Evolutionary conservation across 2,329 filamentous ascomycete species (phyloP).

Genomic region (Diaporthe vaccinii): DNA sequence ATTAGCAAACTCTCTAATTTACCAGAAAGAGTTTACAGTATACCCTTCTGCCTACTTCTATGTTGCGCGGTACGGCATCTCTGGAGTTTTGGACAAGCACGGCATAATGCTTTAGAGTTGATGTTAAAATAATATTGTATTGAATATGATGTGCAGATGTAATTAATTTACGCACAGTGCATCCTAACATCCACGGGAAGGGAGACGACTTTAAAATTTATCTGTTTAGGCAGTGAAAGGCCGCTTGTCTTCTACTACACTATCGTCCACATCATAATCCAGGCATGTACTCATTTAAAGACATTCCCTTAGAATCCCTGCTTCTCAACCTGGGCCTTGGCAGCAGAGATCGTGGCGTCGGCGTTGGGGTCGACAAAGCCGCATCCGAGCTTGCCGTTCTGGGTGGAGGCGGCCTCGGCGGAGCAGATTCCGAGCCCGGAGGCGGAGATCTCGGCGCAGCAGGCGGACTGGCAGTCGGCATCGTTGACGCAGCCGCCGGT

Average conservation of each 20-base stretch:
- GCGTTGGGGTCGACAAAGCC: slow-evolving; percentile 51
- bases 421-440: slow-evolving; percentile 49
- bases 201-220: neutral
- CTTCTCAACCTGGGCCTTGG: slow-evolving; percentile 50
- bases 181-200: neutral
- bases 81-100: no score
- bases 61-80: no score
- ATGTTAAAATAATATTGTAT: no score
- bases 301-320: slow-evolving; percentile 48
- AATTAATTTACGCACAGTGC: no score
- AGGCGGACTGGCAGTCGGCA: slow-evolving; percentile 48
- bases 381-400: slow-evolving; percentile 52
- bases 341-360: slow-evolving; percentile 47
- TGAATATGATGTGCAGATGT: no score
- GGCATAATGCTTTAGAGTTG: no score
- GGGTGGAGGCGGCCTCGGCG: slow-evolving; percentile 48
- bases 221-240: neutral
- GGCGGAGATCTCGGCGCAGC: slow-evolving; percentile 48
- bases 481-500: slow-evolving; percentile 51
- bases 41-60: no score
- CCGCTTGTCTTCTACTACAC: neutral
- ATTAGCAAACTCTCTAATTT: no score
- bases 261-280: neutral
- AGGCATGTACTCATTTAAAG: neutral
- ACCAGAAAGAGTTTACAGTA: no score